A percentile compares a stretch with the other conserved stretches of the same genome.
Conservation (phyloP, 176 grass and related monocot genomes). For the Bromus sterilis region DNA sequence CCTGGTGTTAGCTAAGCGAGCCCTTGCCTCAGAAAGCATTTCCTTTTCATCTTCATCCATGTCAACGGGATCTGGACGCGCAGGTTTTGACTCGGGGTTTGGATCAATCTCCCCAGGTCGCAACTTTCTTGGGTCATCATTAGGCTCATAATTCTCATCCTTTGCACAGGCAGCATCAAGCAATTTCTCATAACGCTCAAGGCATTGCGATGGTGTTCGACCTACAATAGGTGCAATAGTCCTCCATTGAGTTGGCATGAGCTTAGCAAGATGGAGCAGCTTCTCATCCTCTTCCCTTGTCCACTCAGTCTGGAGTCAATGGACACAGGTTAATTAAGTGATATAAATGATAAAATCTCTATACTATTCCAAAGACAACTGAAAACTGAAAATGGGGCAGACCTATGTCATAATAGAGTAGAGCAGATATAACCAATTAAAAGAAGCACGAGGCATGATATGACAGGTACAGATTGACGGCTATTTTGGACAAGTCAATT, state of each 20-base stretch:
- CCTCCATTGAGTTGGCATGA: constrained; percentile 97
- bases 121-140: constrained; percentile 82
- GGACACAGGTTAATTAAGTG: constrained; percentile 5
- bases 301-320: constrained; percentile 79
- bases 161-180: constrained; percentile 91
- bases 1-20: constrained; percentile 83
- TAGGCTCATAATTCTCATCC: constrained; percentile 81
- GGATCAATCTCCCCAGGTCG: constrained; percentile 92
- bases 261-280: constrained; percentile 93
- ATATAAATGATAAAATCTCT: background rate
- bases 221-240: constrained; percentile 98
- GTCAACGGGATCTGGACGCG: constrained; percentile 89
- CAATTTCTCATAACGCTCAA: constrained; percentile 88
- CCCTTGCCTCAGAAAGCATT: constrained; percentile 95
- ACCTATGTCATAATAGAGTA: background rate
- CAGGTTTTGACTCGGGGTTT: constrained; percentile 91
- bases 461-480: background rate
- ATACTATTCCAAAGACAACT: background rate
- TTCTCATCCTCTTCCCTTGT: constrained; percentile 98
- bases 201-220: constrained; percentile 90
- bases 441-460: background rate
- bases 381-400: background rate
- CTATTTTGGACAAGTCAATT: background rate
- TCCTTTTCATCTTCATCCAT: constrained; percentile 99
- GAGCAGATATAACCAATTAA: background rate